Conservation (phyloP, 345 rosid species). For the Eucalyptus sideroxylon region DNA sequence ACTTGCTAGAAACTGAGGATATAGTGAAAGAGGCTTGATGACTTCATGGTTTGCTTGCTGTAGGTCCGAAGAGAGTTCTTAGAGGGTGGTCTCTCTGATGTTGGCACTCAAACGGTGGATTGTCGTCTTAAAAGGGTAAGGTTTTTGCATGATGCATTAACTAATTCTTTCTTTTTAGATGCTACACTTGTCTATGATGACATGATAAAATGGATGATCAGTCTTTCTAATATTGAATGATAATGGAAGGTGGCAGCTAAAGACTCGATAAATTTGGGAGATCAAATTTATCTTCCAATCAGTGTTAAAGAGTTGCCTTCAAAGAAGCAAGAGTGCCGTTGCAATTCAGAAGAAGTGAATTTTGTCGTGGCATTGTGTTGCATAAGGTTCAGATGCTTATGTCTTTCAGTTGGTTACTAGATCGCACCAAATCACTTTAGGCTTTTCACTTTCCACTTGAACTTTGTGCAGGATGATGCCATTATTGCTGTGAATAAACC, state of each 20-base stretch:
- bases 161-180: background rate
- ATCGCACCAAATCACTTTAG: background rate
- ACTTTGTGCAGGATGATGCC: conserved; percentile 50
- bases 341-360: conserved; percentile 49
- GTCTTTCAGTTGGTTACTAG: background rate
- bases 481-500: conserved; percentile 83
- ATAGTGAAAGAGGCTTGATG: background rate
- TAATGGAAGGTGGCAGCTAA: conserved; percentile 65
- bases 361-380: conserved; percentile 56
- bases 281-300: conserved; percentile 64
- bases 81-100: background rate
- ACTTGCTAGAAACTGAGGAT: background rate
- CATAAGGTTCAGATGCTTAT: conserved; percentile 47
- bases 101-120: conserved; percentile 17
- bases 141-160: background rate
- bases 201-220: background rate
- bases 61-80: conserved; percentile 63
- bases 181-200: background rate
- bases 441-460: background rate
- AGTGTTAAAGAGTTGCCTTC: conserved; percentile 24
- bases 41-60: background rate
- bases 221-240: conserved; percentile 8
- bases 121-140: conserved; percentile 52
- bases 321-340: conserved; percentile 24
- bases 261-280: conserved; percentile 63